Conservation (phyloP, 257 asterid species). For the Nicotiana obtusifolia region DNA sequence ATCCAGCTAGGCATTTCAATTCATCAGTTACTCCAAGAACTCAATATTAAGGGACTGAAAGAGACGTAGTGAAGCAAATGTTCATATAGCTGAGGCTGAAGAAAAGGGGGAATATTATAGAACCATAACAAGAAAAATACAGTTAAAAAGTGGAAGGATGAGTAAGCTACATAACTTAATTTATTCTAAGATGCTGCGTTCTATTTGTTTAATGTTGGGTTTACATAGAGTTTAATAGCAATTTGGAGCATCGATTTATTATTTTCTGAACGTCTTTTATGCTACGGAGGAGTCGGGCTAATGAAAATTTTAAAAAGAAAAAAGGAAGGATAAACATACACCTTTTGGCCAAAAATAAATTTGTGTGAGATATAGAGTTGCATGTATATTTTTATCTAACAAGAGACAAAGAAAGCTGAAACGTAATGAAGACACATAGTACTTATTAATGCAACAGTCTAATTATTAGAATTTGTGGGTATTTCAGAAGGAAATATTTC, state of each 20-base stretch:
- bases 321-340: background rate
- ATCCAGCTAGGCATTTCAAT: conserved; percentile 21
- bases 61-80: background rate
- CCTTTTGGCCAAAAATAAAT: background rate
- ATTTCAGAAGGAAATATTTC: no score
- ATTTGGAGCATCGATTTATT: no score
- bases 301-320: background rate
- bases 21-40: background rate
- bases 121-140: background rate
- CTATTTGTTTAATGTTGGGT: background rate
- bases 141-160: background rate
- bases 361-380: background rate
- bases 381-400: background rate
- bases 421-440: background rate
- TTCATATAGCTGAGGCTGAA: background rate
- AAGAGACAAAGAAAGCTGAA: background rate
- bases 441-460: background rate
- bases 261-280: no score
- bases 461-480: no score
- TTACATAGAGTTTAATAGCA: background rate
- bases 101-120: background rate
- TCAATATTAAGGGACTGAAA: background rate
- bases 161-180: background rate
- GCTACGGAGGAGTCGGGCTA: background rate
- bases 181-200: background rate